Conservation (phyloP, 345 rosid genomes). For the Euclidium syriacum region DNA sequence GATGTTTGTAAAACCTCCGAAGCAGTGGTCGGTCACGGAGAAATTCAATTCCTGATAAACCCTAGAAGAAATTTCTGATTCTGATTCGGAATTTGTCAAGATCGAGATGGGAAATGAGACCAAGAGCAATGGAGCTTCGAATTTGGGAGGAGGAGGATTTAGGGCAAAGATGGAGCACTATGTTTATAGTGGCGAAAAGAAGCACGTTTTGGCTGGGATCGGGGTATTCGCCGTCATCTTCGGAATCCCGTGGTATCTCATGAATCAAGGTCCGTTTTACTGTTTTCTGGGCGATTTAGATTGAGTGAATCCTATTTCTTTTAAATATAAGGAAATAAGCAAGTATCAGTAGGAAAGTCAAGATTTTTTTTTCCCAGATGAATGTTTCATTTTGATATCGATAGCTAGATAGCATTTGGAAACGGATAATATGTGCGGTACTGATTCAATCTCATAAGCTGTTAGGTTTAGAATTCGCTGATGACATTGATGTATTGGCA, state of each 20-base stretch:
- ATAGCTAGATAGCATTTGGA: not conserved
- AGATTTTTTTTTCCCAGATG: not conserved
- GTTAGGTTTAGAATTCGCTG: not conserved
- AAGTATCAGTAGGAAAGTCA: not conserved
- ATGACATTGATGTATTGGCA: not conserved
- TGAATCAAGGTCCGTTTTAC: conserved; percentile 60
- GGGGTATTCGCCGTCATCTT: conserved; percentile 35
- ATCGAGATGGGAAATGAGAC: conserved; percentile 36
- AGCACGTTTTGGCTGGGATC: conserved; percentile 45
- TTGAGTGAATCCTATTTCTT: not conserved
- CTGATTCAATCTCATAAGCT: not conserved
- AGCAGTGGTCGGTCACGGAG: not conserved
- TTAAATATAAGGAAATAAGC: not conserved
- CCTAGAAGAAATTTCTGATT: conserved; percentile 1
- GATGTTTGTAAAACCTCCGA: not conserved
- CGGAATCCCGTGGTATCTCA: conserved; percentile 73
- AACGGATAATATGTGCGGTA: not conserved
- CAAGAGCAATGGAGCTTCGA: conserved; percentile 27
- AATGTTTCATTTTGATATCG: conserved; percentile 3
- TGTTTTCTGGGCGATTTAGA: not conserved
- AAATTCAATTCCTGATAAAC: conserved; percentile 10
- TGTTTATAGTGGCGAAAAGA: conserved; percentile 50
- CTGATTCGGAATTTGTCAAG: not conserved
- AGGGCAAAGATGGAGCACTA: conserved; percentile 38
- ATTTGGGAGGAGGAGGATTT: conserved; percentile 31